Evolutionary conservation across 2,329 filamentous ascomycete genomes (phyloP).

Genomic region (Alternaria hordeiaustralica): DNA sequence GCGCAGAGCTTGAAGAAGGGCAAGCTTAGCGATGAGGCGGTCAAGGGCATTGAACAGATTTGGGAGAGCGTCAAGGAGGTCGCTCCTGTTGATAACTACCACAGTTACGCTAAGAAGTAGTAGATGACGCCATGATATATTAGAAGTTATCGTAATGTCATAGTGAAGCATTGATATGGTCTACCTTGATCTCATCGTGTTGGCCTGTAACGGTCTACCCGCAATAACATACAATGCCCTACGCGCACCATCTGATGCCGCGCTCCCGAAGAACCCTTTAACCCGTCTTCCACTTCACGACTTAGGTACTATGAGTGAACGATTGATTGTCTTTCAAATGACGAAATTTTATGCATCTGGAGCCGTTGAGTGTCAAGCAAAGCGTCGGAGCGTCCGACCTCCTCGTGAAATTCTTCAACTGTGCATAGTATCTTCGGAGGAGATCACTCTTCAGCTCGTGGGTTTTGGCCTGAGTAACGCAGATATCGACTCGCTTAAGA

Average conservation of each 20-base stretch:
- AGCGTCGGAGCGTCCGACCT: too few species aligned
- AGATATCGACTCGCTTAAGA: too few species aligned
- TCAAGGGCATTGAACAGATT: conserved; percentile 29
- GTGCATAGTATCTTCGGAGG: too few species aligned
- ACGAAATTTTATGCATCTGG: too few species aligned
- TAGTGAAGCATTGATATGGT: background rate
- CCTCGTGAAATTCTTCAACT: too few species aligned
- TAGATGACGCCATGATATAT: background rate
- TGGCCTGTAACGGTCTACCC: background rate
- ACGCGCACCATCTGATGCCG: background rate
- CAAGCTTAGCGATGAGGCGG: conserved; percentile 31
- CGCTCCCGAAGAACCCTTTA: background rate
- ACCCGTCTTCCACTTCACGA: background rate
- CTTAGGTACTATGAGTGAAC: too few species aligned
- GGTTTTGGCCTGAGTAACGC: too few species aligned
- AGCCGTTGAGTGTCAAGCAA: too few species aligned
- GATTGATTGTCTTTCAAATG: too few species aligned
- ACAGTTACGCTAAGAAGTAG: background rate
- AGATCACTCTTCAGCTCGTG: too few species aligned
- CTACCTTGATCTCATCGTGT: background rate
- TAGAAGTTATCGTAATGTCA: background rate
- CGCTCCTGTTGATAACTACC: conserved; percentile 37
- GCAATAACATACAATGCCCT: background rate
- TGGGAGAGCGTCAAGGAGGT: conserved; percentile 36
- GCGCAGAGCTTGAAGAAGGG: conserved; percentile 30